Conservation (phyloP, 345 rosid genomes). For the Bruguiera sexangula region DNA sequence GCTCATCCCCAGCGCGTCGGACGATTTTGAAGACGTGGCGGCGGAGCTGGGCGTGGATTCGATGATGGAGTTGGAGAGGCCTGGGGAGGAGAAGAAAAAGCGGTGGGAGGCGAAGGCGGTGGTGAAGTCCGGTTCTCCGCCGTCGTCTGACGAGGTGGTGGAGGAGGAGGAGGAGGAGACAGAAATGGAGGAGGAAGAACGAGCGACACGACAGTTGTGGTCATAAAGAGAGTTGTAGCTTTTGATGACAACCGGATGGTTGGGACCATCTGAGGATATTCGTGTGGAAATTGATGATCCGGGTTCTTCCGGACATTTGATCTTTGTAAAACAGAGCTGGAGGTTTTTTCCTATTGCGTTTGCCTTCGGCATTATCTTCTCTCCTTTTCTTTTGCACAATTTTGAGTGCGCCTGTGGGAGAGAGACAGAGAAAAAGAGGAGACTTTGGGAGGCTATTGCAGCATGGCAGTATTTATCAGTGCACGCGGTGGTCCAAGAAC, state of each 20-base stretch:
- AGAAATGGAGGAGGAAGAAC: constrained; percentile 6
- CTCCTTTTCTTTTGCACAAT: not conserved
- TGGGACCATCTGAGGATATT: constrained; percentile 8
- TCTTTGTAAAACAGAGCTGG: constrained; percentile 48
- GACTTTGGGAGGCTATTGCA: too few relatives aligned
- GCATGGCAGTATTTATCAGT: not conserved
- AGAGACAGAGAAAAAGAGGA: not conserved
- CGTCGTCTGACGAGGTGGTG: not conserved
- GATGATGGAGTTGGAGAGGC: constrained; percentile 81
- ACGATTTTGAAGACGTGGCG: constrained; percentile 22
- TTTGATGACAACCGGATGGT: constrained; percentile 23
- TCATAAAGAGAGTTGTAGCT: constrained; percentile 50
- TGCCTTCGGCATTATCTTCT: constrained; percentile 22
- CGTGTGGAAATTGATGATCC: constrained; percentile 9
- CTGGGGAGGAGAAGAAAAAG: constrained; percentile 89
- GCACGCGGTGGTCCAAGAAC: not conserved
- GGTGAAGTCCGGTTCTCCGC: constrained; percentile 55
- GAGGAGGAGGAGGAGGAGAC: constrained; percentile 10
- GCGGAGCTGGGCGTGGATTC: constrained; percentile 43
- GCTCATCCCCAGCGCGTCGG: constrained; percentile 8
- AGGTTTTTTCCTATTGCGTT: constrained; percentile 40
- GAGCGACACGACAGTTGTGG: constrained; percentile 4
- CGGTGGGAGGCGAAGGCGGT: constrained; percentile 70
- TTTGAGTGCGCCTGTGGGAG: not conserved
- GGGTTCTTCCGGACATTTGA: constrained; percentile 27